These are phyloP conservation scores for Pezicula rhizophila DNA, from an alignment of 2,329 filamentous ascomycete species.

Conservation along the genomic window DNA sequence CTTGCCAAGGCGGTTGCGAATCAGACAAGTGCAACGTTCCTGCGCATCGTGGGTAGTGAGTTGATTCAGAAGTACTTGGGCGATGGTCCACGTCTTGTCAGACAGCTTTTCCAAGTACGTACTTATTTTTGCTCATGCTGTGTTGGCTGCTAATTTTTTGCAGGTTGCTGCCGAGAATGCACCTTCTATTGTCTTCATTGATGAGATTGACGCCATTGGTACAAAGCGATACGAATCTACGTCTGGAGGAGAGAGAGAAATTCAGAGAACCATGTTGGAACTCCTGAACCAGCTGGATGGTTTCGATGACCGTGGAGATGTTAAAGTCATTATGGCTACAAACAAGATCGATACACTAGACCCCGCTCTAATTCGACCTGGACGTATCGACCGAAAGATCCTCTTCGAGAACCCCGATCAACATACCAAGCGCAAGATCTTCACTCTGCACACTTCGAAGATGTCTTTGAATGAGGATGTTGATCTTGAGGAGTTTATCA, in stretches of 20 bases:
- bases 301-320: slow-evolving; percentile 96
- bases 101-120: slow-evolving; percentile 82
- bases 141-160: slow-evolving; percentile 16
- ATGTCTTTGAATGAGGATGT: slow-evolving; percentile 96
- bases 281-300: slow-evolving; percentile 97
- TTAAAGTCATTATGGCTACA: slow-evolving; percentile 99
- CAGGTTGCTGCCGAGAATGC: slow-evolving; percentile 91
- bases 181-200: slow-evolving; percentile 96
- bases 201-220: slow-evolving; percentile 97
- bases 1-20: slow-evolving; percentile 97
- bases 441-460: slow-evolving; percentile 95
- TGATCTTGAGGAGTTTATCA: slow-evolving; percentile 98
- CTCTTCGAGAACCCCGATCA: slow-evolving; percentile 65
- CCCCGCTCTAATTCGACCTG: slow-evolving; percentile 89
- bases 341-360: slow-evolving; percentile 99
- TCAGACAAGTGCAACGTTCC: slow-evolving; percentile 96
- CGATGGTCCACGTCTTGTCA: slow-evolving; percentile 88
- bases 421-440: slow-evolving; percentile 96
- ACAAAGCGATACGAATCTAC: slow-evolving; percentile 98
- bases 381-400: slow-evolving; percentile 98
- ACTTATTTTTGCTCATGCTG: background rate
- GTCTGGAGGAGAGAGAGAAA: slow-evolving; percentile 92
- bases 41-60: slow-evolving; percentile 94
- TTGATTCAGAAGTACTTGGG: slow-evolving; percentile 98
- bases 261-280: slow-evolving; percentile 97